Base-by-base conservation (phyloP, 169 alveolate genomes). In the Eimeria necatrix region DNA sequence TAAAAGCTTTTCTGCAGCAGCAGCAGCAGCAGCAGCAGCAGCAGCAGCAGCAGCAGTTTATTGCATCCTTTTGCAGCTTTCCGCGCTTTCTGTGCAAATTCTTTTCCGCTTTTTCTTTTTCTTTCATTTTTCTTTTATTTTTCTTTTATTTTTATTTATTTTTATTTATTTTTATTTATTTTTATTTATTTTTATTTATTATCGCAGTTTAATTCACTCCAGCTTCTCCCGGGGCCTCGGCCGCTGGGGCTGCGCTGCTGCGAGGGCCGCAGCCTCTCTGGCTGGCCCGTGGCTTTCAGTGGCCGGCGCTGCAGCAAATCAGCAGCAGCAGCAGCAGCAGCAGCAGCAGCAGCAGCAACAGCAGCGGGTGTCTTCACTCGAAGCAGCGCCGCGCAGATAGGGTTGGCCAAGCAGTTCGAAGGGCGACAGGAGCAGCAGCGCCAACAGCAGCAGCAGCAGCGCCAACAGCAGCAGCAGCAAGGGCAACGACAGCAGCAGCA, bases 291-390 rank as follows among this genome's bases (percentile, higher is more conserved):
- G n/a, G n/a, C n/a, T n/a, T n/a, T n/a, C n/a, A n/a, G n/a, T n/a
- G n/a, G n/a, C n/a, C n/a, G n/a, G n/a, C n/a, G n/a, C n/a, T n/a
- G n/a, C n/a, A n/a, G n/a, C n/a, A n/a, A n/a, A 61, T 61, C 73
- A 61, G 73, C 73, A 61, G 73, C 73, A 61, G 73, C 18, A 10
- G n/a, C 73, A 61, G 22, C 73, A 61, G 22, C 73, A 4, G 73
- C 73, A 61, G n/a, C 73, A 61, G 73, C 73, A 61, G 73, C 73
- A 7, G 73, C 73, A 61, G 73, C 73, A 61, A 12, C 73, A 18
- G 73, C 73, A 61, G 73, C 73, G n/a, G 73, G 12, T 61, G n/a
- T n/a, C n/a, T n/a, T n/a, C n/a, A n/a, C n/a, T n/a, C n/a, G n/a
- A n/a, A n/a, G n/a, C n/a, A n/a, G n/a, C n/a, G n/a, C n/a, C n/a